phyloP scores from a whole-genome alignment of 192 early-diverging fungal species.

The Allomyces javanicus region DNA sequence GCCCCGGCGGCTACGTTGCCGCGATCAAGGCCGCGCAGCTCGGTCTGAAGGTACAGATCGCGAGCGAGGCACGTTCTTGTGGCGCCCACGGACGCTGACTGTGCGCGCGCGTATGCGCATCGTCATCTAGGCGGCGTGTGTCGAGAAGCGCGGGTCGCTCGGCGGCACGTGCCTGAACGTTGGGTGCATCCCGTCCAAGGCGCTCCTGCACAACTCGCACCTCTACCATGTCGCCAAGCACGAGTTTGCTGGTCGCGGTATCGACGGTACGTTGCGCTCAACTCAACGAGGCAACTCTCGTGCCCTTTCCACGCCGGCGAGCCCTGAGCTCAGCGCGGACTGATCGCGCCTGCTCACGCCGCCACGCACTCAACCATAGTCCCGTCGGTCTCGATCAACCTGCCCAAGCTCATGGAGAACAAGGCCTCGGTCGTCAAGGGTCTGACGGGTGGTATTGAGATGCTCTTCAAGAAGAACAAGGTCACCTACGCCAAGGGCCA shows the following conservation, averaged over 20 bases:
- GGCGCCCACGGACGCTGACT: not conserved
- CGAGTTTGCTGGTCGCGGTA: constrained; percentile 79
- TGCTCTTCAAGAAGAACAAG: constrained; percentile 94
- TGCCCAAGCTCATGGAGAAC: constrained; percentile 69
- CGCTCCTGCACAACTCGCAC: constrained; percentile 96
- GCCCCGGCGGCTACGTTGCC: constrained; percentile 95
- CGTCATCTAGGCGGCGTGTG: constrained; percentile 67
- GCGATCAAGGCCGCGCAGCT: constrained; percentile 97
- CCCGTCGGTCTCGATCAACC: constrained; percentile 61
- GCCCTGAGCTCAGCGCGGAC: not conserved
- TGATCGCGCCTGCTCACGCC: not conserved
- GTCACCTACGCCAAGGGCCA: constrained; percentile 89
- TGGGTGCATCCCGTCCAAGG: constrained; percentile 98
- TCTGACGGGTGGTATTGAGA: constrained; percentile 81
- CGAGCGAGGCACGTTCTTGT: not conserved
- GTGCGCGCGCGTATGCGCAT: not conserved
- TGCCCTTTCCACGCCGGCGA: not conserved
- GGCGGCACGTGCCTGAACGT: constrained; percentile 99
- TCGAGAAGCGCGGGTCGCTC: constrained; percentile 85
- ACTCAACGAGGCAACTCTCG: not conserved
- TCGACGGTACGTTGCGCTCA: constrained; percentile 40
- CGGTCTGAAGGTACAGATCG: constrained; percentile 63
- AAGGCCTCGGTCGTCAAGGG: constrained; percentile 74
- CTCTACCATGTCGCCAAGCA: constrained; percentile 84
- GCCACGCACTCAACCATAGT: constrained; percentile 19